Evolutionary conservation across 2,329 filamentous ascomycete species (phyloP), one percentile per base, ranked within the genome.

Genomic region (Alternaria triticina): DNA sequence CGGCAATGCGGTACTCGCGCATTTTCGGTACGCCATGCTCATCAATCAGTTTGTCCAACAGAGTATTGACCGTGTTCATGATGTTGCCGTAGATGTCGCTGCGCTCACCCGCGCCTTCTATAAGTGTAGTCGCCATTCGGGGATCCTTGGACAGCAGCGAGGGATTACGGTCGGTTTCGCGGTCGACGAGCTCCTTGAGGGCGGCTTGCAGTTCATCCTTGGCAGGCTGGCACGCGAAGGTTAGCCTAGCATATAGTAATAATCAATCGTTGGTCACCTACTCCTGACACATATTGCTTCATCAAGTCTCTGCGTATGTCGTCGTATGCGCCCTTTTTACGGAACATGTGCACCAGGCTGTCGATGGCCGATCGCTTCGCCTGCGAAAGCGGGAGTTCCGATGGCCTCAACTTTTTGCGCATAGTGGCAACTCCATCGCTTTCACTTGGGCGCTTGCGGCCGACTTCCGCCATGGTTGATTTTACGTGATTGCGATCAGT

Each of bases 311-410:
- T 94, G 65, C 92, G 89, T 67, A 94, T 87, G 13, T 86, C 83
- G 79, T 96, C 92, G 75, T 94, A 96, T 61, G 91, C 91, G 64
- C 92, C 92, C 79, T 93, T 93, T 82, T 94, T 95, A 81, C 94
- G 94, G 82, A 94, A 95, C 11, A 87, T 90, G 75, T 92, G 90
- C n/a, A 91, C 87, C 22, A 95, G 86, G 15, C 86, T 87, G 71
- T 94, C 91, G 60, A 95, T 93, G 2, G 90, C 89, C 2, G 87
- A 86, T 67, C 91, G 86, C 56, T 92, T 92, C n/a, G 88, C 86
- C 4, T 90, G 90, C 6, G 91, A 87, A 20, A 94, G 82, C 2
- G 92, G 92, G 17, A 95, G 84, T 70, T 95, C 92, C 0, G 90
- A 90, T 4, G 91, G 87, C 78, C 93, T 93, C 77, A 90, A 88